phyloP scores from a whole-genome alignment of 2,329 filamentous ascomycete species.

The Penicillium oxalicum region DNA sequence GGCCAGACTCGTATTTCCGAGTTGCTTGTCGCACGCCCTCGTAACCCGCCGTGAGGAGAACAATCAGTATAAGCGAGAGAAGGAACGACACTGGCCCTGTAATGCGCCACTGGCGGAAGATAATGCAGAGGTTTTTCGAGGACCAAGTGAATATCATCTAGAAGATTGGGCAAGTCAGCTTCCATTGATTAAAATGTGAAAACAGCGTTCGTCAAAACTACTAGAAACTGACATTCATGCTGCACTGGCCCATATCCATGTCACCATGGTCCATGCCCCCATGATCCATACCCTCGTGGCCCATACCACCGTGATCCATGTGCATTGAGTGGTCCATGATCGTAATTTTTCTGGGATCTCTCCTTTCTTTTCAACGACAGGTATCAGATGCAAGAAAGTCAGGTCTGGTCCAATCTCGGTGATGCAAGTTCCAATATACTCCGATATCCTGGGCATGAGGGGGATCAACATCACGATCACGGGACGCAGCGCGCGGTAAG shows the following conservation, averaged over 20 bases:
- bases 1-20: constrained; percentile 64
- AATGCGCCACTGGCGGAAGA: constrained; percentile 89
- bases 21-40: constrained; percentile 76
- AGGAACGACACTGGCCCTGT: constrained; percentile 67
- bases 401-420: not conserved
- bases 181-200: not conserved
- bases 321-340: constrained; percentile 37
- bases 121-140: constrained; percentile 87
- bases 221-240: constrained; percentile 69
- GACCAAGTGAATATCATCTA: constrained; percentile 99
- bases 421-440: not conserved
- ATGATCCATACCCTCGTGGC: constrained; percentile 50
- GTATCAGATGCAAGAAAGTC: not conserved
- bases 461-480: constrained; percentile 7
- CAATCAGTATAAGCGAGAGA: constrained; percentile 74
- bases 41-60: constrained; percentile 83
- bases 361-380: too few species aligned
- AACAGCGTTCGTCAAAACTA: too few species aligned
- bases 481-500: constrained; percentile 8
- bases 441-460: not conserved
- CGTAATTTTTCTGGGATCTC: too few species aligned
- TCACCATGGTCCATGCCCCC: constrained; percentile 46
- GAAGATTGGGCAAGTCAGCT: not conserved
- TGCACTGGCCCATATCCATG: constrained; percentile 67
- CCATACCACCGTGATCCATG: constrained; percentile 46